A percentile compares a stretch with the other conserved stretches of the same genome.
These are phyloP conservation scores for Rhodotorula sp. DNA, from an alignment of 1,284 basidiomycete species.

Conservation along the genomic window DNA sequence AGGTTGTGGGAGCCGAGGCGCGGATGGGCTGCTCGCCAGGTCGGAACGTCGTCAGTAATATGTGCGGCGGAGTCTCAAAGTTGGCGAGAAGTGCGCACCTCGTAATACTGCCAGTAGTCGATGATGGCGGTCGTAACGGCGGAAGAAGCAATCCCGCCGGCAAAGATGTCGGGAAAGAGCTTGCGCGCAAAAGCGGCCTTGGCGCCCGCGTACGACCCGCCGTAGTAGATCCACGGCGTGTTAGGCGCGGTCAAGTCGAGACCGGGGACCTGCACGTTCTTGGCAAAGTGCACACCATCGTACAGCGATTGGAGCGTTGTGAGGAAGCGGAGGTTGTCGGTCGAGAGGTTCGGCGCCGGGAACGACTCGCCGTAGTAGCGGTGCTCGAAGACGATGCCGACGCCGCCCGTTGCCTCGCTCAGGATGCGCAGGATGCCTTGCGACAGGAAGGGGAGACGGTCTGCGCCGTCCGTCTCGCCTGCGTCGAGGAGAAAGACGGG, in stretches of 20 bases:
- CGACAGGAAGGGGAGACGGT: conserved; percentile 47
- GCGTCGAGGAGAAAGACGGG: conserved; percentile 51
- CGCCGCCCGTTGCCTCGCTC: conserved; percentile 74
- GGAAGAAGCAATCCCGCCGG: conserved; percentile 80
- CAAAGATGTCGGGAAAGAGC: conserved; percentile 83
- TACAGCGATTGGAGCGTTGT: conserved; percentile 85
- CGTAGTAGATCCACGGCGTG: conserved; percentile 87
- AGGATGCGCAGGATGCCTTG: conserved; percentile 81
- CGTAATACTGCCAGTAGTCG: conserved; percentile 44
- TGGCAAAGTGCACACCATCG: conserved; percentile 91
- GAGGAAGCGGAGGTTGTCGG: conserved; percentile 67
- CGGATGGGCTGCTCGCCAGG: conserved; percentile 35
- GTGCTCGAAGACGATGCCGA: conserved; percentile 82
- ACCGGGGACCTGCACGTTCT: conserved; percentile 70
- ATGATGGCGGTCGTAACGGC: conserved; percentile 47
- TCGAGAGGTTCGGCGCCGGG: conserved; percentile 69
- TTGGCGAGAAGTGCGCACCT: conserved; percentile 5
- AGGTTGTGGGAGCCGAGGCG: conserved; percentile 32
- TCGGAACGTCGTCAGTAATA: too few species aligned
- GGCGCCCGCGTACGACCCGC: conserved; percentile 83
- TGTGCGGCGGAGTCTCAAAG: too few species aligned
- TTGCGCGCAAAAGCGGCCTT: conserved; percentile 89
- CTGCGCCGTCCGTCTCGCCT: conserved; percentile 49
- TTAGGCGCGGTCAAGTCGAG: conserved; percentile 64
- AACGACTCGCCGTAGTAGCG: conserved; percentile 81